phyloP scores from a whole-genome alignment of 2,329 filamentous ascomycete genomes.

The Colletotrichum sp. region DNA sequence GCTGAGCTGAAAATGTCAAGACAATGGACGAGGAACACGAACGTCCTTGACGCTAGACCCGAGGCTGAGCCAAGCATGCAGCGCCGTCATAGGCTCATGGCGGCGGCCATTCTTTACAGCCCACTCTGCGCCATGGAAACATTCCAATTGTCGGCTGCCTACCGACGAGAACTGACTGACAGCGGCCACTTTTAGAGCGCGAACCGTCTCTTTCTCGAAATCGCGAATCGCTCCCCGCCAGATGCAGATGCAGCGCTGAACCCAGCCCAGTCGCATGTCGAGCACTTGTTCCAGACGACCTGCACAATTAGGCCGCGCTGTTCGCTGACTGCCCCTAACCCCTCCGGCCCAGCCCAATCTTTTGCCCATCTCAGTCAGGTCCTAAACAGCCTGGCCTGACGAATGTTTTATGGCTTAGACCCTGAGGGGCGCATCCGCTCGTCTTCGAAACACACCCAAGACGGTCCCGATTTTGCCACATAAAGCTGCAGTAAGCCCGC shows the following conservation, averaged over 20 bases:
- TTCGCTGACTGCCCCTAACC: not conserved
- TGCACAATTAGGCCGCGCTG: not conserved
- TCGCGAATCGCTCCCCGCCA: not conserved
- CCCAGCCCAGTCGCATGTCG: not conserved
- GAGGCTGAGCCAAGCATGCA: not conserved
- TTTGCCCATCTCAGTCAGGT: slow-evolving; percentile 1
- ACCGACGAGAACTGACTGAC: not conserved
- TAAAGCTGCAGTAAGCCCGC: not conserved
- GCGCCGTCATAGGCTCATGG: slow-evolving; percentile 1
- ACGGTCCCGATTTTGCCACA: slow-evolving; percentile 24
- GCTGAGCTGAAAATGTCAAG: not conserved
- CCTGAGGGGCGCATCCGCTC: slow-evolving; percentile 18
- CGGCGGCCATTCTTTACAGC: slow-evolving; percentile 1
- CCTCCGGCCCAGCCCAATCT: not conserved
- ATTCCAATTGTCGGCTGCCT: not conserved
- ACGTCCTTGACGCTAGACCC: not conserved
- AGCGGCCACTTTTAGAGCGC: not conserved
- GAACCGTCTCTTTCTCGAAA: not conserved
- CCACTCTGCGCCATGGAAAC: not conserved
- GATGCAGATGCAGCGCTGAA: slow-evolving; percentile 6
- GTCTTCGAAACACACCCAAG: slow-evolving; percentile 26
- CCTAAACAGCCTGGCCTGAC: slow-evolving; percentile 16
- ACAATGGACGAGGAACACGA: not conserved
- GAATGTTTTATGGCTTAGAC: slow-evolving; percentile 23
- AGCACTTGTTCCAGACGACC: not conserved